phyloP scores from a whole-genome alignment of 2,329 filamentous ascomycete species.

The Colletotrichum magnum region DNA sequence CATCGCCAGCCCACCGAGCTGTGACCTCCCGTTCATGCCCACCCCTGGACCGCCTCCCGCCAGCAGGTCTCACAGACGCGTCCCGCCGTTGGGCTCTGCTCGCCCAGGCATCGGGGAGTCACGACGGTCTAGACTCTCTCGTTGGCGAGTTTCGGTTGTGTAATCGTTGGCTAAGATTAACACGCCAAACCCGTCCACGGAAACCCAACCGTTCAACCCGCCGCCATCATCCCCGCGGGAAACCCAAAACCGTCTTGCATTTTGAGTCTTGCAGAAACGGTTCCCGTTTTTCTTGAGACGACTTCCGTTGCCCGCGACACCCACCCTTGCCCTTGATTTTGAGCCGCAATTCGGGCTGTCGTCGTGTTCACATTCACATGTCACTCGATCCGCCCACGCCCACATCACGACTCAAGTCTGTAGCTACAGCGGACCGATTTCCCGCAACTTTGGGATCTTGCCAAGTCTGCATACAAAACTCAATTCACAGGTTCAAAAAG shows the following conservation, averaged over 20 bases:
- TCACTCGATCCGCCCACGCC: too few relatives aligned
- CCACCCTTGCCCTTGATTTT: too few relatives aligned
- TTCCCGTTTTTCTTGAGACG: too few relatives aligned
- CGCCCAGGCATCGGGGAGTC: too few relatives aligned
- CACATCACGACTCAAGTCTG: too few relatives aligned
- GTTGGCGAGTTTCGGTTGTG: slow-evolving; percentile 18
- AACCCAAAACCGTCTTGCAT: not conserved
- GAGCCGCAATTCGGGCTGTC: too few relatives aligned
- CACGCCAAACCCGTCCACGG: not conserved
- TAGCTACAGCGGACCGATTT: too few relatives aligned
- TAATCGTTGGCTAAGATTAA: slow-evolving; percentile 37
- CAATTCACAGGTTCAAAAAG: too few relatives aligned
- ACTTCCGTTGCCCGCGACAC: too few relatives aligned
- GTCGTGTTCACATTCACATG: too few relatives aligned
- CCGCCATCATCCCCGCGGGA: not conserved
- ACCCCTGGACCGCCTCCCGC: not conserved
- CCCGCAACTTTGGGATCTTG: too few relatives aligned
- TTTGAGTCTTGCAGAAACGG: not conserved
- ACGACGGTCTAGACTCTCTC: not conserved
- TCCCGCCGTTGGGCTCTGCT: not conserved
- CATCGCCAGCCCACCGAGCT: slow-evolving; percentile 5
- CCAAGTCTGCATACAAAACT: too few relatives aligned
- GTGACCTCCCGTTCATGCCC: slow-evolving; percentile 21
- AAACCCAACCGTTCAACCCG: not conserved
- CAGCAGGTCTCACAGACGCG: not conserved